A percentile compares a stretch with the other conserved stretches of the same genome.
Evolutionary conservation across 108 stramenopile species (phyloP).

Genomic region (Poteriospumella lacustris): DNA sequence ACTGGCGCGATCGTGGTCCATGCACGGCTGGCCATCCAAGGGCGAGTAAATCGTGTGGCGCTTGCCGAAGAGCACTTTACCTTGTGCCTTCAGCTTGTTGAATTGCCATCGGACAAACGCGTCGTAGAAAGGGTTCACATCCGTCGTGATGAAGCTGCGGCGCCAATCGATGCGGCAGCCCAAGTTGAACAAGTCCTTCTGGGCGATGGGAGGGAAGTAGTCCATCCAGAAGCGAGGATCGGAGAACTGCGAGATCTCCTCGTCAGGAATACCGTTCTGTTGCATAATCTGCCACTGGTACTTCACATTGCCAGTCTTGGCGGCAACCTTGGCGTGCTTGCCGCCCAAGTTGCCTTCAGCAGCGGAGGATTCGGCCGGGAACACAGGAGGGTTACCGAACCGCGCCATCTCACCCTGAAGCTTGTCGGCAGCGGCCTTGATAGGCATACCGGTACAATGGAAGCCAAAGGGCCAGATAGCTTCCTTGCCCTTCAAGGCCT

Average conservation of each 20-base stretch:
- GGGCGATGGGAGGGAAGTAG: constrained; percentile 92
- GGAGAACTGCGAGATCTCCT: constrained; percentile 72
- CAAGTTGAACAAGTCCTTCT: constrained; percentile 77
- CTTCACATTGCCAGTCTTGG: constrained; percentile 84
- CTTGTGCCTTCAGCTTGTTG: constrained; percentile 41
- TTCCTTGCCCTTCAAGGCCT: constrained; percentile 85
- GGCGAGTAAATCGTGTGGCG: constrained; percentile 88
- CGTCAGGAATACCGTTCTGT: constrained; percentile 68
- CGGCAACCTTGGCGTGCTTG: constrained; percentile 81
- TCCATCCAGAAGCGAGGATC: constrained; percentile 86
- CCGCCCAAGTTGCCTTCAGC: constrained; percentile 53
- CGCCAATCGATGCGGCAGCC: constrained; percentile 92
- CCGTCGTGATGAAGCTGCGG: constrained; percentile 93
- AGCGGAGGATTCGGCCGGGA: constrained; percentile 59
- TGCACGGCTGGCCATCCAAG: constrained; percentile 94
- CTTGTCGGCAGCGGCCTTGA: constrained; percentile 98
- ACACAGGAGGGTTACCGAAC: constrained; percentile 78
- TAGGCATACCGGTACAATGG: constrained; percentile 99
- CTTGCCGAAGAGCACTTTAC: constrained; percentile 77
- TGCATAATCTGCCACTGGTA: constrained; percentile 88
- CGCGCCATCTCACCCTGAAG: constrained; percentile 79
- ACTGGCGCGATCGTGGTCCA: constrained; percentile 91
- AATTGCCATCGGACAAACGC: constrained; percentile 94
- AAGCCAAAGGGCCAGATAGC: constrained; percentile 95
- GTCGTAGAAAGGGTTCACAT: constrained; percentile 92